Evolutionary conservation across 78 protist species (phyloP).

Genomic region (Neovahlkampfia damariscottae): DNA sequence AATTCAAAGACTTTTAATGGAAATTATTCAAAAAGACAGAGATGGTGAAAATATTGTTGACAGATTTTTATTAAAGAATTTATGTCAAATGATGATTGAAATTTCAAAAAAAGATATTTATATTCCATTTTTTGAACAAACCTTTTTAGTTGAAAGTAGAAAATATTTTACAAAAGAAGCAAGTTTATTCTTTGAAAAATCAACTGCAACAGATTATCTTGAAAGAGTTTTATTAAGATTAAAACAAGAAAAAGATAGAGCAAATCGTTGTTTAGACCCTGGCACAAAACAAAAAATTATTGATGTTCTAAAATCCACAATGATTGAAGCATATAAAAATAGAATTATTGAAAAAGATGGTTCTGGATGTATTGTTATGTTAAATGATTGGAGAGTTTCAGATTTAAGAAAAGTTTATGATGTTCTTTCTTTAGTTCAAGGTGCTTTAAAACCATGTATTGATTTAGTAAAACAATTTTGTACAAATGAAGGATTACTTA

Average conservation of each 20-base stretch:
- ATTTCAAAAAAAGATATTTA: not conserved
- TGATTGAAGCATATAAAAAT: not conserved
- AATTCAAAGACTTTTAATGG: slow-evolving; percentile 6
- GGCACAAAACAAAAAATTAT: slow-evolving; percentile 4
- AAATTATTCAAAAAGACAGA: not conserved
- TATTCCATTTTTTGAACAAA: not conserved
- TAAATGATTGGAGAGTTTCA: slow-evolving; percentile 2
- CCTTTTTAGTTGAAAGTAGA: not conserved
- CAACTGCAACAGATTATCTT: slow-evolving; percentile 7
- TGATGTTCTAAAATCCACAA: slow-evolving; percentile 2
- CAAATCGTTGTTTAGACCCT: slow-evolving; percentile 11
- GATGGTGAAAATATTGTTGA: slow-evolving; percentile 8
- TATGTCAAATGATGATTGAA: slow-evolving; percentile 9
- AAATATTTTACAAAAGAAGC: slow-evolving; percentile 17
- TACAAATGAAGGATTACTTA: not conserved
- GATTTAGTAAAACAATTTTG: not conserved
- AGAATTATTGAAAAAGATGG: slow-evolving; percentile 7
- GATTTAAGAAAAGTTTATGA: slow-evolving; percentile 5
- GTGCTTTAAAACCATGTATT: not conserved
- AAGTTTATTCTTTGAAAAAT: not conserved
- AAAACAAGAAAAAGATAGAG: slow-evolving; percentile 14
- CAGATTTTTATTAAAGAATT: not conserved
- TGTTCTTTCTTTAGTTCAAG: not conserved
- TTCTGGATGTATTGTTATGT: not conserved
- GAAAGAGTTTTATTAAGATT: slow-evolving; percentile 4